phyloP scores from a whole-genome alignment of 495 filamentous ascomycete species.

The Penicillium waksmanii region DNA sequence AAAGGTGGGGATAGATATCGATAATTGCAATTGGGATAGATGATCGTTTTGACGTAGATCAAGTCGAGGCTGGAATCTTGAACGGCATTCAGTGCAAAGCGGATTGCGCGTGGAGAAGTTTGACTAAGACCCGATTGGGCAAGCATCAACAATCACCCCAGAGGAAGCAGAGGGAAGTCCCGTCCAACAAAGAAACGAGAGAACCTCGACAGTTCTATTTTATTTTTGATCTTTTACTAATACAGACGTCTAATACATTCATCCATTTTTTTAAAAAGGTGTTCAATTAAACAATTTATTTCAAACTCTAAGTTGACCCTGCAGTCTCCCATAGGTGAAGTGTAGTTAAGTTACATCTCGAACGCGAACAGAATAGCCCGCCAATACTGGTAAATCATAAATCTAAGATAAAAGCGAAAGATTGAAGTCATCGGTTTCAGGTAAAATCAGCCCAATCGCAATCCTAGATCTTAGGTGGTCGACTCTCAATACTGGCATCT shows the following conservation, averaged over 20 bases:
- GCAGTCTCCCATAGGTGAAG: no score
- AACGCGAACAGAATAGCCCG: neutral
- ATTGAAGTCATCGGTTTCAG: neutral
- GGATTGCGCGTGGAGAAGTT: slow-evolving; percentile 20
- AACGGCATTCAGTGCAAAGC: slow-evolving; percentile 11
- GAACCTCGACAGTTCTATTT: neutral
- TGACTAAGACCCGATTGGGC: slow-evolving; percentile 29
- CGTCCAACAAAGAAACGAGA: neutral
- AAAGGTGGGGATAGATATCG: neutral
- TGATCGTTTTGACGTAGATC: neutral
- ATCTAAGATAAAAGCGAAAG: neutral
- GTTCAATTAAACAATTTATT: neutral
- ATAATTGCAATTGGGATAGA: neutral
- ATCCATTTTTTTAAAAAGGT: neutral
- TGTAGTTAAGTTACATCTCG: no score
- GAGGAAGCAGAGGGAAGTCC: no score
- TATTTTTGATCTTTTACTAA: neutral
- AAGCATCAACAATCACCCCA: slow-evolving; percentile 20
- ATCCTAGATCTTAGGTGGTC: neutral
- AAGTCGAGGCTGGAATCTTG: neutral
- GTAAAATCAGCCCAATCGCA: neutral
- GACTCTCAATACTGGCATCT: neutral
- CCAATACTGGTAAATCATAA: neutral
- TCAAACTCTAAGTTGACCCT: neutral
- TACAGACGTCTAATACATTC: neutral